Conservation (phyloP, 2,329 filamentous ascomycete species). For the Pseudopyrenochaeta lycopersici region DNA sequence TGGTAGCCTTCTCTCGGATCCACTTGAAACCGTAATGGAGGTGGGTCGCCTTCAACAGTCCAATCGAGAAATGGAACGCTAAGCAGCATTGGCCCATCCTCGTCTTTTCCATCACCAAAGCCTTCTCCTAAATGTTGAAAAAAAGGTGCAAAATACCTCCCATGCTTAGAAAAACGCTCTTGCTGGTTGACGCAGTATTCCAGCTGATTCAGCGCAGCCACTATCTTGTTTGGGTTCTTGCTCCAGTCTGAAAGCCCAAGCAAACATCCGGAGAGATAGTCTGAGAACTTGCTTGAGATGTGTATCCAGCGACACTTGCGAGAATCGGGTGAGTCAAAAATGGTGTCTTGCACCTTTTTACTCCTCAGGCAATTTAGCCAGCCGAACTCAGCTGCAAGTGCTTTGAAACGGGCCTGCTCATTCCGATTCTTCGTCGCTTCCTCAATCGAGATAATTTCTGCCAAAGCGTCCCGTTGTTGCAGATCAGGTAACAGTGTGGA, state of each 20-base stretch:
- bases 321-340: constrained; percentile 34
- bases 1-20: constrained; percentile 53
- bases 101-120: constrained; percentile 5
- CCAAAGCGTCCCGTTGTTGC: constrained; percentile 32
- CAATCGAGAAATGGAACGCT: constrained; percentile 55
- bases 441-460: constrained; percentile 24
- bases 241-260: constrained; percentile 44
- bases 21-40: constrained; percentile 53
- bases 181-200: constrained; percentile 50
- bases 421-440: constrained; percentile 40
- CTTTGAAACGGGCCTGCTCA: constrained; percentile 46
- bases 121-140: constrained; percentile 41
- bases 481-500: constrained; percentile 46
- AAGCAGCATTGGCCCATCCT: constrained; percentile 47
- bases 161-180: constrained; percentile 55
- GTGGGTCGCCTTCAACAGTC: constrained; percentile 49
- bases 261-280: constrained; percentile 48
- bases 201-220: constrained; percentile 40
- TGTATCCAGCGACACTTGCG: constrained; percentile 55
- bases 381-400: constrained; percentile 52
- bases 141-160: constrained; percentile 55
- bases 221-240: constrained; percentile 20
- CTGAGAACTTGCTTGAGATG: constrained; percentile 53
- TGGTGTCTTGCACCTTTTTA: constrained; percentile 37
- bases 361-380: constrained; percentile 53